Conservation (phyloP, 495 filamentous ascomycete species). For the Entonaema liquescens region DNA sequence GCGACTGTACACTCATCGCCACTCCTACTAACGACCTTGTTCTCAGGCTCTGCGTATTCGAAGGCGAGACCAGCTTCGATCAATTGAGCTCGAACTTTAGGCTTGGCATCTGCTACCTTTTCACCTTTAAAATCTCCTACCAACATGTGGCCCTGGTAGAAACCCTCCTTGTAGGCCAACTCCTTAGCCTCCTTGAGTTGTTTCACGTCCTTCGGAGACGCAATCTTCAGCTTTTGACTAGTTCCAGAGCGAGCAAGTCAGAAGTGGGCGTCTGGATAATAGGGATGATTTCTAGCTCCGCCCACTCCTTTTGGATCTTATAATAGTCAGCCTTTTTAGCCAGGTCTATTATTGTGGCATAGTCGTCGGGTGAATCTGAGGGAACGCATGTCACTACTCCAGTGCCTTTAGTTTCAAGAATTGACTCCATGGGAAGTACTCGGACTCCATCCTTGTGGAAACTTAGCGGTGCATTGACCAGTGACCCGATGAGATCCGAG, state of each 20-base stretch:
- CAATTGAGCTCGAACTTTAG: constrained; percentile 81
- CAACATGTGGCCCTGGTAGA: constrained; percentile 93
- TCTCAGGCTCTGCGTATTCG: constrained; percentile 91
- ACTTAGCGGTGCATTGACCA: constrained; percentile 90
- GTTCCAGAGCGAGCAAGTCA: constrained; percentile 78
- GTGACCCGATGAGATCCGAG: constrained; percentile 82
- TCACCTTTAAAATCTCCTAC: constrained; percentile 89
- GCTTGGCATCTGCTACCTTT: constrained; percentile 84
- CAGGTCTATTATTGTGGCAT: constrained; percentile 85
- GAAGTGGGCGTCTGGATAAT: constrained; percentile 91
- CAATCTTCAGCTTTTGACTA: constrained; percentile 96
- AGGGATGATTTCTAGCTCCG: constrained; percentile 82
- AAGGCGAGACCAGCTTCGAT: constrained; percentile 84
- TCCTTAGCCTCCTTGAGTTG: constrained; percentile 94
- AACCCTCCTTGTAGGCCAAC: constrained; percentile 95
- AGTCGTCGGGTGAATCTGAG: constrained; percentile 95
- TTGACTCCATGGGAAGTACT: constrained; percentile 93
- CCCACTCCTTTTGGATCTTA: constrained; percentile 97
- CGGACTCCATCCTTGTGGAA: constrained; percentile 79
- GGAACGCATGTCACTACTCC: constrained; percentile 96
- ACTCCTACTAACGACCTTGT: constrained; percentile 82
- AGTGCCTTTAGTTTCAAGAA: constrained; percentile 91
- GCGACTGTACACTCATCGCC: constrained; percentile 93
- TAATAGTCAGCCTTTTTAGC: constrained; percentile 98
- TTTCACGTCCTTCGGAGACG: constrained; percentile 91